Conservation (phyloP, 176 grass and related monocot genomes). For the Saccharum spontaneum region DNA sequence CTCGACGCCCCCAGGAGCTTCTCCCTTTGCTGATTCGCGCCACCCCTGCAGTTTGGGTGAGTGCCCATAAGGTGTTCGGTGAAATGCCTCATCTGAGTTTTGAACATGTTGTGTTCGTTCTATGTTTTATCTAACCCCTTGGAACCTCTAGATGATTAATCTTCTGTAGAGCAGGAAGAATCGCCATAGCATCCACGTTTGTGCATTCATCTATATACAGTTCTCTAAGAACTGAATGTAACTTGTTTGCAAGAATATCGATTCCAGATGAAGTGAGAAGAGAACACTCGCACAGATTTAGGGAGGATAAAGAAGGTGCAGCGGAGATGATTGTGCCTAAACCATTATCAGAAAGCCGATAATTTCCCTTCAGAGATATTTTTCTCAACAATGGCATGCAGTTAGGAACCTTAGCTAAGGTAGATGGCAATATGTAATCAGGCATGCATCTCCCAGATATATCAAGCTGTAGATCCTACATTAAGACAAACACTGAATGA, state of each 20-base stretch:
- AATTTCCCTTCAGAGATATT: slow-evolving; percentile 77
- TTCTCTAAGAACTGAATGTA: too few species aligned
- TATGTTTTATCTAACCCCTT: too few species aligned
- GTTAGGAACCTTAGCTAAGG: too few species aligned
- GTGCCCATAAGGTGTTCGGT: too few species aligned
- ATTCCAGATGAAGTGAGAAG: slow-evolving; percentile 79
- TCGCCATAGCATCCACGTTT: slow-evolving; percentile 53
- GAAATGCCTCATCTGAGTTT: too few species aligned
- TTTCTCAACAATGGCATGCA: slow-evolving; percentile 50
- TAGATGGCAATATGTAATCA: too few species aligned
- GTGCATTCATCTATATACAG: too few species aligned
- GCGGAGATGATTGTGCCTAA: slow-evolving; percentile 57
- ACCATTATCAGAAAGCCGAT: slow-evolving; percentile 75
- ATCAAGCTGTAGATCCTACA: slow-evolving; percentile 31
- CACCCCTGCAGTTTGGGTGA: too few species aligned
- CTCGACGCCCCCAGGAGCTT: too few species aligned
- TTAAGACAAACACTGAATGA: slow-evolving; percentile 23
- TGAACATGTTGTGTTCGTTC: too few species aligned
- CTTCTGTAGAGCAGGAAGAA: slow-evolving; percentile 77
- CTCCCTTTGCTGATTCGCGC: too few species aligned
- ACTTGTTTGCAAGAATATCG: slow-evolving; percentile 35
- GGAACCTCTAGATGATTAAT: slow-evolving; percentile 67
- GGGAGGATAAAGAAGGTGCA: slow-evolving; percentile 56
- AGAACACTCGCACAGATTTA: slow-evolving; percentile 77
- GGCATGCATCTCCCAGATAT: slow-evolving; percentile 46